phyloP scores from a whole-genome alignment of 2,329 filamentous ascomycete genomes.

The Aureobasidium leucospermi region DNA sequence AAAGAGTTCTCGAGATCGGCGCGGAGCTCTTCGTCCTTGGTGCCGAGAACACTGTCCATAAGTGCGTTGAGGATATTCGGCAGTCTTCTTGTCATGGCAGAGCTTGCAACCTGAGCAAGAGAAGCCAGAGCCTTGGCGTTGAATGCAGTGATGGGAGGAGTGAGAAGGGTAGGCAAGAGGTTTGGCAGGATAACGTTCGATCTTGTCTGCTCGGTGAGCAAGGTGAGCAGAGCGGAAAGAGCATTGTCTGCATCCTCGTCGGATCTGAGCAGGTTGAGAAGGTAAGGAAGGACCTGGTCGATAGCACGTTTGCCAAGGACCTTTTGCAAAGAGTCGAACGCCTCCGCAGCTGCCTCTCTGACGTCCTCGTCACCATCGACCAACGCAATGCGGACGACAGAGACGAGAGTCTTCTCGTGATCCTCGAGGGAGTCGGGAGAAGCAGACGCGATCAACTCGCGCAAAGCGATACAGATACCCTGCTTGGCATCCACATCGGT shows the following conservation, averaged over 20 bases:
- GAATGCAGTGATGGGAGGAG: constrained; percentile 84
- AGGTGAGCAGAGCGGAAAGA: constrained; percentile 80
- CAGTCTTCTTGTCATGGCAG: constrained; percentile 82
- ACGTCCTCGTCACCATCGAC: constrained; percentile 87
- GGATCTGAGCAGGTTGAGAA: constrained; percentile 80
- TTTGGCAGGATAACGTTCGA: constrained; percentile 97
- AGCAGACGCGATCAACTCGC: constrained; percentile 85
- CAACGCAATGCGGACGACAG: constrained; percentile 84
- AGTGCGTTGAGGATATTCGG: constrained; percentile 87
- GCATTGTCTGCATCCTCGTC: constrained; percentile 88
- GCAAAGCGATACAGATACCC: constrained; percentile 92
- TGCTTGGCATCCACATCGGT: constrained; percentile 90
- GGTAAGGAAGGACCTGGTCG: constrained; percentile 87
- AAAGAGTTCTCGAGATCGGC: constrained; percentile 72
- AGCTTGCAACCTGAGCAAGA: constrained; percentile 80
- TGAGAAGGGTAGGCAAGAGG: constrained; percentile 85
- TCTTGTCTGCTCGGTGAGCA: constrained; percentile 85
- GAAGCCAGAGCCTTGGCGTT: constrained; percentile 93
- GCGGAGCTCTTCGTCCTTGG: constrained; percentile 66
- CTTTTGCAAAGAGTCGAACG: constrained; percentile 90
- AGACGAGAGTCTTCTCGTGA: constrained; percentile 90
- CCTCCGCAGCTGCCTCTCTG: constrained; percentile 89
- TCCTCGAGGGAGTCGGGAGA: constrained; percentile 84
- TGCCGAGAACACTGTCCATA: constrained; percentile 82
- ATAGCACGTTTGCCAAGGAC: constrained; percentile 90